phyloP scores from a whole-genome alignment of 306 rosid species.

The Rosa persica region DNA sequence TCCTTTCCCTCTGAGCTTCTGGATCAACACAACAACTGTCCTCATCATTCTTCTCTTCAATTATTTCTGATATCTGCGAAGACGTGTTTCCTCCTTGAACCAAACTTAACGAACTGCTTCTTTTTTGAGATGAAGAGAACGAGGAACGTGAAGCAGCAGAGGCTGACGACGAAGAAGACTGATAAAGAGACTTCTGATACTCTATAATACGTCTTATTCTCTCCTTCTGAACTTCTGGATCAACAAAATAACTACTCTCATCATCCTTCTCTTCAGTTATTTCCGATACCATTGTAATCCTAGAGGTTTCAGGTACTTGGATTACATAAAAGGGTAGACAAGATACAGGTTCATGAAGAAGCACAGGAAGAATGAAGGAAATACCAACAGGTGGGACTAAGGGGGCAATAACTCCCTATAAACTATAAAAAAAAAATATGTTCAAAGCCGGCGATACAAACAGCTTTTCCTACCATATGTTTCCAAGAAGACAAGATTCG shows the following conservation, averaged over 20 bases:
- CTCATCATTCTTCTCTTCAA: slow-evolving; percentile 51
- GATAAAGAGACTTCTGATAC: slow-evolving; percentile 56
- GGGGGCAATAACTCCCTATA: slow-evolving; percentile 19
- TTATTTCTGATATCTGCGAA: slow-evolving; percentile 52
- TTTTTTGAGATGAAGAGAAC: slow-evolving; percentile 34
- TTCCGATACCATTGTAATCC: slow-evolving; percentile 37
- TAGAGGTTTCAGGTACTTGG: slow-evolving; percentile 7
- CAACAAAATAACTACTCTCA: slow-evolving; percentile 40
- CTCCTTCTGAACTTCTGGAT: slow-evolving; percentile 48
- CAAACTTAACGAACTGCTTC: slow-evolving; percentile 50
- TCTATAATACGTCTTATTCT: slow-evolving; percentile 52
- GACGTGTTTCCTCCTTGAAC: slow-evolving; percentile 71
- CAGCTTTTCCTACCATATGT: slow-evolving; percentile 20
- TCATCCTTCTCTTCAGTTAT: slow-evolving; percentile 57
- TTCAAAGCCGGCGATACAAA: slow-evolving; percentile 51
- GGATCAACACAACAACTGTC: slow-evolving; percentile 39
- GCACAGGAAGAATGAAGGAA: slow-evolving; percentile 20
- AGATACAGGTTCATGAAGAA: slow-evolving; percentile 20
- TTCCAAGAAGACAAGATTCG: slow-evolving; percentile 33
- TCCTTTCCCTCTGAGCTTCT: slow-evolving; percentile 50
- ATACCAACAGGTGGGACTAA: slow-evolving; percentile 26
- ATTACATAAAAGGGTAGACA: slow-evolving; percentile 10
- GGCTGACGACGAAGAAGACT: slow-evolving; percentile 29
- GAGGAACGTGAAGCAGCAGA: slow-evolving; percentile 39
- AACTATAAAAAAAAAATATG: slow-evolving; percentile 7